A percentile compares a stretch with the other conserved stretches of the same genome.
These are phyloP conservation scores for Cutaneotrichosporon cutaneum DNA, from an alignment of 1,284 basidiomycete genomes.

Conservation along the genomic window DNA sequence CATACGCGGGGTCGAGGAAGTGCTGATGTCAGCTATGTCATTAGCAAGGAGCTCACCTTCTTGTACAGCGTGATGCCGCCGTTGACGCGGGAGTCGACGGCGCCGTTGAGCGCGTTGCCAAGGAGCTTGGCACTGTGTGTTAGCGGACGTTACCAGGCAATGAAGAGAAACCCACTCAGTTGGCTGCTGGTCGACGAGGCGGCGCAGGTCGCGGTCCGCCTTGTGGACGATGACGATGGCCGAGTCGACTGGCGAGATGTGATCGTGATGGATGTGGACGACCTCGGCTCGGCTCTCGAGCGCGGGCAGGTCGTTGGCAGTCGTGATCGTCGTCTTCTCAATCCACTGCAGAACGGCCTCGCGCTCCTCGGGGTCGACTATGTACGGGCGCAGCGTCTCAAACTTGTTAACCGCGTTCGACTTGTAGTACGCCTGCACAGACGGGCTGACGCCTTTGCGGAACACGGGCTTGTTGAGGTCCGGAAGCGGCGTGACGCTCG, in stretches of 20 bases:
- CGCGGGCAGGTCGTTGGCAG: slow-evolving; percentile 84
- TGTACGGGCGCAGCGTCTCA: slow-evolving; percentile 69
- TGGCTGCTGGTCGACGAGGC: slow-evolving; percentile 26
- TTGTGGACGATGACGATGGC: slow-evolving; percentile 74
- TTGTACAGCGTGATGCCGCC: slow-evolving; percentile 72
- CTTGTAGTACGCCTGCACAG: slow-evolving; percentile 68
- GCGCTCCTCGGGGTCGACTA: slow-evolving; percentile 61
- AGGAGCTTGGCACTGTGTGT: slow-evolving; percentile 69
- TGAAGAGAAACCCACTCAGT: slow-evolving; percentile 32
- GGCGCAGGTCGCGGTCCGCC: slow-evolving; percentile 33
- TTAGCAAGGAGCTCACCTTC: slow-evolving; percentile 8
- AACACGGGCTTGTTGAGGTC: slow-evolving; percentile 76
- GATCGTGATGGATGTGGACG: slow-evolving; percentile 67
- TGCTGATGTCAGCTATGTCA: slow-evolving; percentile 9
- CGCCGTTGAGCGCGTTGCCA: slow-evolving; percentile 81
- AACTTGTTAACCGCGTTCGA: slow-evolving; percentile 74
- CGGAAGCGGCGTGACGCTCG: slow-evolving; percentile 79
- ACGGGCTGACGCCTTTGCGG: slow-evolving; percentile 75
- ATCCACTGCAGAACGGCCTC: slow-evolving; percentile 66
- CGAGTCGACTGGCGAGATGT: slow-evolving; percentile 83
- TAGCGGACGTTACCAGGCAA: background rate
- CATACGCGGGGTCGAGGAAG: slow-evolving; percentile 73
- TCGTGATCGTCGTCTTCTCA: slow-evolving; percentile 82
- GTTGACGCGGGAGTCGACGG: slow-evolving; percentile 77
- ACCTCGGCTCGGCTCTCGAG: slow-evolving; percentile 88